phyloP scores from a whole-genome alignment of 176 grass and related monocot species.

The Paspalum notatum region DNA sequence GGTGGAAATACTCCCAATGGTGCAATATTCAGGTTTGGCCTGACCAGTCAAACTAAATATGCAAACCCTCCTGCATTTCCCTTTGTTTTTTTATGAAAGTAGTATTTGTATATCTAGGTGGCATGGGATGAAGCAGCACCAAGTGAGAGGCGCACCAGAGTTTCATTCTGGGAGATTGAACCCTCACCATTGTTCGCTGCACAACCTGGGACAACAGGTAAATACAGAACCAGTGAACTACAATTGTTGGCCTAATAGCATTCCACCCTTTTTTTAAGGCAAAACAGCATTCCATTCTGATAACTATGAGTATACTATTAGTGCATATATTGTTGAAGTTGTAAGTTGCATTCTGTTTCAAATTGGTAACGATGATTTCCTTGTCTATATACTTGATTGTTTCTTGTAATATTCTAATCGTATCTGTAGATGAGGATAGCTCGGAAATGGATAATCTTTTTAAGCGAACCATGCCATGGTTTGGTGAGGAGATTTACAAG shows the following conservation, averaged over 20 bases:
- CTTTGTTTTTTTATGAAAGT: constrained; percentile 39
- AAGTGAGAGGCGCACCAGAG: constrained; percentile 63
- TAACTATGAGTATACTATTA: constrained; percentile 11
- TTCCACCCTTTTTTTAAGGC: not conserved
- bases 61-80: not conserved
- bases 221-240: not conserved
- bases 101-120: constrained; percentile 56
- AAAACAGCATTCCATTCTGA: not conserved
- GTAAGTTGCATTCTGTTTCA: constrained; percentile 15
- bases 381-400: not conserved
- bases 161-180: constrained; percentile 83
- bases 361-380: constrained; percentile 4
- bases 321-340: not conserved
- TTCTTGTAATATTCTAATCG: constrained; percentile 11
- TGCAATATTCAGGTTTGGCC: constrained; percentile 70
- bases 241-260: not conserved
- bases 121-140: constrained; percentile 83
- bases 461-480: constrained; percentile 67
- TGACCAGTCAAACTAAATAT: constrained; percentile 34
- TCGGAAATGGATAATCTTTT: constrained; percentile 64
- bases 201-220: constrained; percentile 73
- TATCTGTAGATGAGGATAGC: constrained; percentile 56
- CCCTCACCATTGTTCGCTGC: constrained; percentile 66
- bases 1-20: constrained; percentile 81
- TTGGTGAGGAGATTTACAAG: constrained; percentile 66